Evolutionary conservation across 2,329 filamentous ascomycete species (phyloP).

Genomic region (Cytospora piceae): DNA sequence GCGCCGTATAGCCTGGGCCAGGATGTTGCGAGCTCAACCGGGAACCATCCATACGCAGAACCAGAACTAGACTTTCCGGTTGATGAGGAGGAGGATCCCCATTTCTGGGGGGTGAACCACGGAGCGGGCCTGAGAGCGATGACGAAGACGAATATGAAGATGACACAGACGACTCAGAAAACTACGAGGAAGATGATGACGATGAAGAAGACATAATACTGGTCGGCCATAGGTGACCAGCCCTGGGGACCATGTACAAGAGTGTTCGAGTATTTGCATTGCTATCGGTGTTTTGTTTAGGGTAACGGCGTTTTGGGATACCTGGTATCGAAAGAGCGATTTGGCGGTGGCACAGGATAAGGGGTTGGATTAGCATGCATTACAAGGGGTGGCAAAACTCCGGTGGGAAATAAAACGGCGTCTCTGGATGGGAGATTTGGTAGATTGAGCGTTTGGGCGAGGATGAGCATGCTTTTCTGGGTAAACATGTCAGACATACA

Average conservation of each 20-base stretch:
- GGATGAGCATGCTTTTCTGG: neutral
- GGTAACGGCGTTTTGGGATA: constrained; percentile 23
- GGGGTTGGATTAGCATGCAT: constrained; percentile 20
- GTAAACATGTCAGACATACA: neutral
- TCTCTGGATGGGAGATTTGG: constrained; percentile 7
- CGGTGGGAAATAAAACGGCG: constrained; percentile 11
- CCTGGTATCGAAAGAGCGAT: constrained; percentile 2
- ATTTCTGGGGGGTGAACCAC: constrained; percentile 45
- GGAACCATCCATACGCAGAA: constrained; percentile 10
- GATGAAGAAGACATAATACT: constrained; percentile 56
- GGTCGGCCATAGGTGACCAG: constrained; percentile 48
- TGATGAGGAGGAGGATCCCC: constrained; percentile 51
- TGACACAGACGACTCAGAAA: constrained; percentile 47
- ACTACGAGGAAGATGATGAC: constrained; percentile 50
- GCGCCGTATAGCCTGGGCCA: neutral
- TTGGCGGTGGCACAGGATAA: neutral
- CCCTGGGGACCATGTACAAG: neutral
- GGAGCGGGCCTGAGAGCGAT: constrained; percentile 38
- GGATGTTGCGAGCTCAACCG: neutral
- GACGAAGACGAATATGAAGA: constrained; percentile 53
- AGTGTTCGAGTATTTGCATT: constrained; percentile 14
- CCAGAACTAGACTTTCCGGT: constrained; percentile 8
- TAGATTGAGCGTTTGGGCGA: constrained; percentile 1
- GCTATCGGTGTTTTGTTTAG: constrained; percentile 20
- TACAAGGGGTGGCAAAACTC: constrained; percentile 10